A percentile compares a stretch with the other conserved stretches of the same genome.
These are phyloP conservation scores for Penicillium expansum DNA, from an alignment of 2,329 filamentous ascomycete genomes.

Conservation along the genomic window DNA sequence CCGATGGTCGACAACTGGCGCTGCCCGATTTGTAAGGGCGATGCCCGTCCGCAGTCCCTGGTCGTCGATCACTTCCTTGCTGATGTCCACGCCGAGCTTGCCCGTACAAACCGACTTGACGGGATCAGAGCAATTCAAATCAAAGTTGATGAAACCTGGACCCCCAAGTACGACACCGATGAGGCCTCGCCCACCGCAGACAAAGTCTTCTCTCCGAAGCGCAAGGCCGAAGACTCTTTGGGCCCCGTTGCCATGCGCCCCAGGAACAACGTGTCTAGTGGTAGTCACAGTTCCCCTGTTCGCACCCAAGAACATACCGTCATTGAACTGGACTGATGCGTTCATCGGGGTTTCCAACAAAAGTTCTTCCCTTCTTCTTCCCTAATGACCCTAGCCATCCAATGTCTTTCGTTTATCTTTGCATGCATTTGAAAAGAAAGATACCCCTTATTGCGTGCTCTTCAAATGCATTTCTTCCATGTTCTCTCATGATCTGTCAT, in stretches of 20 bases:
- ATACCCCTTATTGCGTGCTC: constrained; percentile 11
- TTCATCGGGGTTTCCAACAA: neutral
- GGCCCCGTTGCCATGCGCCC: constrained; percentile 18
- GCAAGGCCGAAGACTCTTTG: constrained; percentile 8
- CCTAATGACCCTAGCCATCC: neutral
- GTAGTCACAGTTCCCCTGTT: neutral
- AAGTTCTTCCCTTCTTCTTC: neutral
- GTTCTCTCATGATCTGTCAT: constrained; percentile 1
- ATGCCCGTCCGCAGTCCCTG: constrained; percentile 72
- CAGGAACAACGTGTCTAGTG: neutral
- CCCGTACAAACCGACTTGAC: constrained; percentile 47
- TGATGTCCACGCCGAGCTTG: constrained; percentile 58
- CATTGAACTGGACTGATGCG: constrained; percentile 24
- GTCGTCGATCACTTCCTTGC: constrained; percentile 71
- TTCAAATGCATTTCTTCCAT: neutral
- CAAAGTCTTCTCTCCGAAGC: constrained; percentile 4
- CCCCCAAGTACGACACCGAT: constrained; percentile 44
- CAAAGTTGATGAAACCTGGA: constrained; percentile 64
- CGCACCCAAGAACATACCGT: constrained; percentile 6
- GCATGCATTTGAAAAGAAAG: constrained; percentile 8
- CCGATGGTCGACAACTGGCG: constrained; percentile 62
- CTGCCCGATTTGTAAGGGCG: constrained; percentile 77
- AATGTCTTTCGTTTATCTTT: neutral
- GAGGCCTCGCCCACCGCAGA: constrained; percentile 3
- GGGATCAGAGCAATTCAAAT: constrained; percentile 62